These are phyloP conservation scores for Populus davidiana DNA, from an alignment of 345 rosid genomes.

Conservation along the genomic window DNA sequence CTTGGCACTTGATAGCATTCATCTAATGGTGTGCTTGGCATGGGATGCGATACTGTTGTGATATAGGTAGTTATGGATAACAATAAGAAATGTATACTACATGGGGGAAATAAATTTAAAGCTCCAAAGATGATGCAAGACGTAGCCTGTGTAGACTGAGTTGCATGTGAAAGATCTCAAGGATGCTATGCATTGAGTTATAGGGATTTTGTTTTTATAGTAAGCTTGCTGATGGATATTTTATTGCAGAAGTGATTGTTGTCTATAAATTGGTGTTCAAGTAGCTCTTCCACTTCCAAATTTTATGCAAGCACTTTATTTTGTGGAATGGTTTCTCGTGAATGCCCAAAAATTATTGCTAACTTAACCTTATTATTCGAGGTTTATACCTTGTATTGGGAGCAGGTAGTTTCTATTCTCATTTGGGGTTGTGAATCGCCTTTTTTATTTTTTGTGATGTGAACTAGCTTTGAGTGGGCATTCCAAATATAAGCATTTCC, in stretches of 20 bases:
- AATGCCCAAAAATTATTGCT: neutral
- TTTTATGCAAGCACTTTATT: neutral
- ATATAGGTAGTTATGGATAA: neutral
- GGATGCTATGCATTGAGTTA: neutral
- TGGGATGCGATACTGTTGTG: neutral
- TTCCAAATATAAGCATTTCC: neutral
- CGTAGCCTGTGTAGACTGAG: neutral
- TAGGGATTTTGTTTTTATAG: neutral
- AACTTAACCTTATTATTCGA: neutral
- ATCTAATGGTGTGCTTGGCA: neutral
- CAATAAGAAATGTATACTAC: neutral
- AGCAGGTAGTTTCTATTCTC: neutral
- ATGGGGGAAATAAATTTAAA: neutral
- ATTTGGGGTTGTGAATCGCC: neutral
- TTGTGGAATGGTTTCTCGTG: neutral
- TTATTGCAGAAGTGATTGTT: neutral
- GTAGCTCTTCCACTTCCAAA: neutral
- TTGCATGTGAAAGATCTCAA: neutral
- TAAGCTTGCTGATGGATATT: neutral
- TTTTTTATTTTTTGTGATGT: neutral
- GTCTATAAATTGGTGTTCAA: neutral
- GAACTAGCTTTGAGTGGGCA: neutral
- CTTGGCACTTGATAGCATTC: neutral
- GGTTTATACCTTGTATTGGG: neutral
- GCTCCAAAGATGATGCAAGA: neutral